Evolutionary conservation across 2,329 filamentous ascomycete genomes (phyloP), one percentile per base, ranked within the genome.

Genomic region (Sarocladiaceae sp.): DNA sequence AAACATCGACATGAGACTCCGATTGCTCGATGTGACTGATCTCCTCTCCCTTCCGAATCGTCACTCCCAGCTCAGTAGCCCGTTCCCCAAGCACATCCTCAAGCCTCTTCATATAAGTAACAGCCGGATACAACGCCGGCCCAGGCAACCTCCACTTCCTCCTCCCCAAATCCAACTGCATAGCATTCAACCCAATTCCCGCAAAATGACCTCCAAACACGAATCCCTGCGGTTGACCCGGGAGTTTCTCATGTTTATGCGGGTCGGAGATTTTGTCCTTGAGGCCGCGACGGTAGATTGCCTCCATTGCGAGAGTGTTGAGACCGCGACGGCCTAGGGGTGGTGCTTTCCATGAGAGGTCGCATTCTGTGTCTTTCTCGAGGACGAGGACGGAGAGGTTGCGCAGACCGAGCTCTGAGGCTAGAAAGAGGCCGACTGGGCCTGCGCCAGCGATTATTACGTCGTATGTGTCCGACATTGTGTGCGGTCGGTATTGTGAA

Each of bases 211-310:
- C 70, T 15, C 56, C 67, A 29, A 66, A 64, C 26, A 57, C 55
- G 53, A 65, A 62, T 2, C 59, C 62, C 7, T 55, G 29, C 7
- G 36, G 61, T 49, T 58, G 31, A 37, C 56, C 51, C 33, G 52
- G 10, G 11, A 37, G 1, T 15, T 11, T 18, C 6, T 51, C 55
- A n/a, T 53, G 42, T 18, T 52, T 51, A 22, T 18, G 53, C 31
- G 46, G 25, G 40, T 59, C 56, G 18, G 57, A 49, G 28, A 69
- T 48, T 26, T 64, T 58, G 54, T 57, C 55, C n/a, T 71, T 59
- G 6, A 73, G 56, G 2, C 68, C 70, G 7, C 71, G 67, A 1
- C 70, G 67, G 50, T 72, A 62, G 22, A 73, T 60, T 4, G 60
- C 56, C 52, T 72, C 70, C 17, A 66, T 42, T 1, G 68, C 66